A percentile compares a stretch with the other conserved stretches of the same genome.
Conservation (phyloP, 352 stramenopile species). For the Globisporangium splendens region DNA sequence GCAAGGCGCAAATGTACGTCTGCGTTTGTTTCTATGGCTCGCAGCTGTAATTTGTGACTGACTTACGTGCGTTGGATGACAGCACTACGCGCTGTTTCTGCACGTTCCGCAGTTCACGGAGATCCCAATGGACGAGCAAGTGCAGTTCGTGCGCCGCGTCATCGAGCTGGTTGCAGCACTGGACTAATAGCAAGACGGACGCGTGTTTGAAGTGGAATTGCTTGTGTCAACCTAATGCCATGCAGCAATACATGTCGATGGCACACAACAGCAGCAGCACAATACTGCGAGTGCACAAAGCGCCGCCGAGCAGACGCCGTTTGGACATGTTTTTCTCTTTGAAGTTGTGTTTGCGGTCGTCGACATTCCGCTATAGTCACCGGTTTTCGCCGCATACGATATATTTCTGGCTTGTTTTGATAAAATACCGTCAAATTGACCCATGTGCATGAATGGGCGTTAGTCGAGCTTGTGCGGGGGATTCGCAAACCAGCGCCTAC, state of each 20-base stretch:
- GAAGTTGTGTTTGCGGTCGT: too few relatives aligned
- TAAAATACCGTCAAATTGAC: neutral
- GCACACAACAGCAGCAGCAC: too few relatives aligned
- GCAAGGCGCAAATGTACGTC: constrained; percentile 11
- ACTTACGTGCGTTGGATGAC: too few relatives aligned
- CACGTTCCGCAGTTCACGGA: constrained; percentile 67
- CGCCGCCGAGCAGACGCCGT: neutral
- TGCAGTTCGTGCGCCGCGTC: constrained; percentile 56
- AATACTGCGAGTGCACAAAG: too few relatives aligned
- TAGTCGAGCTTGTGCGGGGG: too few relatives aligned
- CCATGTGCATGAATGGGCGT: neutral
- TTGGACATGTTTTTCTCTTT: neutral
- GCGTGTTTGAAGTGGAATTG: too few relatives aligned
- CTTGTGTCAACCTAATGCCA: too few relatives aligned
- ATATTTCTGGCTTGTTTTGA: neutral
- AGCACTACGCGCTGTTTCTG: constrained; percentile 73
- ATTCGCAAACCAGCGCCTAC: neutral
- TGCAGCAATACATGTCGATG: too few relatives aligned
- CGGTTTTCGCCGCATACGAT: neutral
- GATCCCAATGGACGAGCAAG: constrained; percentile 55
- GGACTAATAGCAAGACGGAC: too few relatives aligned
- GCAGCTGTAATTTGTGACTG: too few relatives aligned
- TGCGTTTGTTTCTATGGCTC: neutral
- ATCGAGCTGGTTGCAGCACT: constrained; percentile 43
- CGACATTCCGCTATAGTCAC: neutral